Base-by-base conservation (phyloP, 148 eudicot genomes). In the Amaranthus cruentus region DNA sequence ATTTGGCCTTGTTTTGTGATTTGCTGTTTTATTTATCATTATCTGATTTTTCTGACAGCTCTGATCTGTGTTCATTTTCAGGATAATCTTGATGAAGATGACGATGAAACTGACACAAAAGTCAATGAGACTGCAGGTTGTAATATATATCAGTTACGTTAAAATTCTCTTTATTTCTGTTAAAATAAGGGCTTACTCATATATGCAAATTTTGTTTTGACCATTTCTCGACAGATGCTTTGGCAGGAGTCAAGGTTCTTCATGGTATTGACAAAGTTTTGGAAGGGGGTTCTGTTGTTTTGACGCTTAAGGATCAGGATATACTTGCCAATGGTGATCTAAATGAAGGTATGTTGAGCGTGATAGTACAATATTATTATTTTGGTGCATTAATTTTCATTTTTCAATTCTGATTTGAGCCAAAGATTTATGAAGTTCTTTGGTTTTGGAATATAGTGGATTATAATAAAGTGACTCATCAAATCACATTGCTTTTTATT, bases 201-300 rank as follows among this genome's bases (percentile, higher is more conserved):
- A 6, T 7, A 52, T 76, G n/a, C 69, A 69, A n/a, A 14, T 48
- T 38, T 63, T 49, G 69, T 62, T 47, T 61, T 64, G 68, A 70
- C 56, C 48, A 43, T 77, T 55, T 46, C 13, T 69, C 21, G 43
- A 12, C 84, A 84, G 98, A 84, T 66, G 84, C 85, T 52, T 80
- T 95, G 83, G 90, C 87, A 5, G 98, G 98, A 13, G 89, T 87
- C 52, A 95, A 91, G 89, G 87, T 95, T 78, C 98, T 95, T 72
- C 96, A 95, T 80, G 98, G 98, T 62, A 79, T 95, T 80, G 97
- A 95, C 81, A 95, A 95, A 86, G 97, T 95, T 62, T 75, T 90
- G 69, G 97, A 88, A 88, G 98, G 98, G 69, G 98, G 98, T 58
- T 90, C 98, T 52, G 97, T 95, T 81, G 93, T 95, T 67, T 90